Evolutionary conservation across 176 grass and related monocot genomes (phyloP).

Genomic region (Urochloa ruziziensis): DNA sequence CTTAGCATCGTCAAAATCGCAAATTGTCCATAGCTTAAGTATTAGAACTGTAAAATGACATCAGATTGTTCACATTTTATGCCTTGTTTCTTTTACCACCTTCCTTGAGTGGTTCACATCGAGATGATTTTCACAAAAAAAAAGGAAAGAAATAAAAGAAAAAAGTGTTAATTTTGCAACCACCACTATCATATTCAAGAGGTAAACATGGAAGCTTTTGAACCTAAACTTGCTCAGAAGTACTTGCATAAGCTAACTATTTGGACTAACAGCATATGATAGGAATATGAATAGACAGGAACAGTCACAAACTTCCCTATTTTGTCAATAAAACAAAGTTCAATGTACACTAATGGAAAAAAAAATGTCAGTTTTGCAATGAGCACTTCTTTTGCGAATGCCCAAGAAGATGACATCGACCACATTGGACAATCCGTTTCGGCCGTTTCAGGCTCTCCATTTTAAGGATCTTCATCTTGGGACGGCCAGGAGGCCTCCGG

Average conservation of each 20-base stretch:
- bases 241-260: no score
- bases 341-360: neutral
- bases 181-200: neutral
- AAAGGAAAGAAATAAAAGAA: no score
- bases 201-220: neutral
- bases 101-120: neutral
- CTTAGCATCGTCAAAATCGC: no score
- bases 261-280: neutral
- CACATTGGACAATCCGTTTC: constrained; percentile 86
- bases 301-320: neutral
- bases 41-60: no score
- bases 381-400: constrained; percentile 98
- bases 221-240: neutral
- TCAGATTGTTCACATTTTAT: no score
- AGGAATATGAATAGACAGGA: neutral
- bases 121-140: neutral
- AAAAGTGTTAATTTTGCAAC: neutral
- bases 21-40: no score
- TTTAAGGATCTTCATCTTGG: constrained; percentile 98
- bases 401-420: constrained; percentile 85
- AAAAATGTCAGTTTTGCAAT: constrained; percentile 46
- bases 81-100: no score
- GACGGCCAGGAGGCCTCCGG: constrained; percentile 83
- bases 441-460: constrained; percentile 92
- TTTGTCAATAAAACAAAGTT: constrained; percentile 9